Base-by-base conservation (phyloP, 441 rosid species). In the Gossypium schwendimanii region DNA sequence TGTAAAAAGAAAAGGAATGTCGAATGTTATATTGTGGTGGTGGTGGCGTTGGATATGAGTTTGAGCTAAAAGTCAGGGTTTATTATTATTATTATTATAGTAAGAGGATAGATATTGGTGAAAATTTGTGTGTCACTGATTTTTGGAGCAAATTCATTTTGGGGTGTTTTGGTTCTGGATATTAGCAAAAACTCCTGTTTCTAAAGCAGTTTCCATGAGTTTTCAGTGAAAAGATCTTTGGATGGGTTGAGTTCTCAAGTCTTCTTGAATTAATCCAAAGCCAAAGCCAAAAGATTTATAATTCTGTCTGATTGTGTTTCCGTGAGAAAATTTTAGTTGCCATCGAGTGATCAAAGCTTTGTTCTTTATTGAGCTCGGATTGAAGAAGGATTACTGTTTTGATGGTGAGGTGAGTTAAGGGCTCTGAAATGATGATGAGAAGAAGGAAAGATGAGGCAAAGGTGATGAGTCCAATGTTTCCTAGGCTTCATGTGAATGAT, bases 401-500 rank as follows among this genome's bases (percentile, higher is more conserved):
- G 54, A 72, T 63, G 65, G 36, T 3, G 10, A 24, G 70, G 71
- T n/a, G 68, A 69, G 62, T 9, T 7, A n/a, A 61, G 10, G 59
- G 72, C 14, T 12, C 17, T 18, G 23, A 60, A 76, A 41, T 60
- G 52, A 59, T 28, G 52, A 89, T 86, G 87, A 80, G 74, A 78
- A 85, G 86, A 70, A 89, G 81, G 11, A 81, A 77, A 73, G 86
- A 84, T 20, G 86, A 81, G 55, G 86, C 84, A 49, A 85, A 81
- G 80, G 75, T 75, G 75, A 79, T 82, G 73, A 84, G 86, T 69
- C 98, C 94, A 24, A 77, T 93, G 94, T 93, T 93, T 39, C 94
- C 94, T 17, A 87, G 97, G 80, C 90, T 88, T 75, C 96, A 90
- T 76, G 93, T 93, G 76, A 90, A 90, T 77, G 94, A 91, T 77